Evolutionary conservation across 495 filamentous ascomycete species (phyloP).

Genomic region (Penicillium goetzii): DNA sequence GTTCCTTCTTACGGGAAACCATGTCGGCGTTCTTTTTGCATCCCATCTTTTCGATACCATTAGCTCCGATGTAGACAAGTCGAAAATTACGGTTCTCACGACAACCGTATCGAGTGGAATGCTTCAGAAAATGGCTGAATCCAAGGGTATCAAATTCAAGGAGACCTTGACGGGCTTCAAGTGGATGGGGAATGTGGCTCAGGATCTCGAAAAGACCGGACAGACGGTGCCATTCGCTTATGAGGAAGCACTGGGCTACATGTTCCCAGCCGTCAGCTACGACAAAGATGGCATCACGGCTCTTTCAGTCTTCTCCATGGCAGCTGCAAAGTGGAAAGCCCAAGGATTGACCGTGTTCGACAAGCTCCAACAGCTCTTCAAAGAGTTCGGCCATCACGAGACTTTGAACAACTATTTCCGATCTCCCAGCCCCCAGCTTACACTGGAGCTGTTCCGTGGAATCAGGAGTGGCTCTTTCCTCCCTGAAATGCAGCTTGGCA

Average conservation of each 20-base stretch:
- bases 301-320: constrained; percentile 65
- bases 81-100: constrained; percentile 58
- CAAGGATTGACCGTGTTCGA: constrained; percentile 60
- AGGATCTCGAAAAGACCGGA: constrained; percentile 48
- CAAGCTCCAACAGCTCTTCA: constrained; percentile 65
- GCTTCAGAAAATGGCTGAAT: constrained; percentile 61
- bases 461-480: constrained; percentile 55
- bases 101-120: constrained; percentile 70
- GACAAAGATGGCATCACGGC: constrained; percentile 76
- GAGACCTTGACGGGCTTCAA: constrained; percentile 79
- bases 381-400: constrained; percentile 65
- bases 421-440: constrained; percentile 58
- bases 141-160: constrained; percentile 59
- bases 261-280: constrained; percentile 66
- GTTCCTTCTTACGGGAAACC: constrained; percentile 70
- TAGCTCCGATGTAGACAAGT: constrained; percentile 25
- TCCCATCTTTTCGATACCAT: constrained; percentile 58
- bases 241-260: constrained; percentile 77
- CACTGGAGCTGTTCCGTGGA: constrained; percentile 55
- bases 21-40: constrained; percentile 66
- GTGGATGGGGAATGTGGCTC: constrained; percentile 63
- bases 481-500: constrained; percentile 50
- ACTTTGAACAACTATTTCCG: constrained; percentile 71
- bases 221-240: constrained; percentile 63
- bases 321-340: constrained; percentile 55